These are phyloP conservation scores for Yamagishiella unicocca DNA, from an alignment of 139 green algal genomes.

Conservation along the genomic window DNA sequence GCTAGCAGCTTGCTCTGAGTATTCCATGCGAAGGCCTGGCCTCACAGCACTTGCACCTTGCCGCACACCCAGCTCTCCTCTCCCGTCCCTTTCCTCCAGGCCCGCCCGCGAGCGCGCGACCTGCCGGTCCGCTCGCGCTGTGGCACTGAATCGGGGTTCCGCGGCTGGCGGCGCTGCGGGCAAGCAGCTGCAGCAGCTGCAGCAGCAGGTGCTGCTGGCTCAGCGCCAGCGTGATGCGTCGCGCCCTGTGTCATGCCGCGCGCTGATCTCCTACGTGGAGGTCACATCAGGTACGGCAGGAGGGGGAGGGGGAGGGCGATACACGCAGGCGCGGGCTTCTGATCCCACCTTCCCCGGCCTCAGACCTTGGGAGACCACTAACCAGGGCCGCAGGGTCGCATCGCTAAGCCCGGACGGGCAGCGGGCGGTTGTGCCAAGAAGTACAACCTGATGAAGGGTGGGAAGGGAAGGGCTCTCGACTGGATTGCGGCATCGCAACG, in stretches of 20 bases:
- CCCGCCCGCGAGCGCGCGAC: too few relatives aligned
- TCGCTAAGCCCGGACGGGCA: too few relatives aligned
- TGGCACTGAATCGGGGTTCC: neutral
- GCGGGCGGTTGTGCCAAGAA: neutral
- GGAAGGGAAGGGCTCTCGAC: neutral
- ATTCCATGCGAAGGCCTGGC: too few relatives aligned
- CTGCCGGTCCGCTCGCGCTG: neutral
- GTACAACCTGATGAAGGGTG: neutral
- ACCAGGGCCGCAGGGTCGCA: too few relatives aligned
- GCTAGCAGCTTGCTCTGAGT: too few relatives aligned
- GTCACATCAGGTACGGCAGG: conserved; percentile 7
- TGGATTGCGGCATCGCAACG: neutral
- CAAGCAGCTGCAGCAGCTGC: neutral
- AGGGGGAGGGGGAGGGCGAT: neutral
- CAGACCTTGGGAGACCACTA: neutral
- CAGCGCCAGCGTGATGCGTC: neutral
- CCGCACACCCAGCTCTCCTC: too few relatives aligned
- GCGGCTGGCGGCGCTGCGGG: neutral
- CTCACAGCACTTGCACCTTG: too few relatives aligned
- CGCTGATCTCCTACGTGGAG: conserved; percentile 40
- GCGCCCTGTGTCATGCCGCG: neutral
- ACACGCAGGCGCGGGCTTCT: neutral
- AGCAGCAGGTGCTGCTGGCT: neutral
- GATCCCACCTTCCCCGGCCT: neutral
- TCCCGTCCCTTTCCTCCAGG: too few relatives aligned